phyloP scores from a whole-genome alignment of 768 basidiomycete species.

The Asterophora parasitica region DNA sequence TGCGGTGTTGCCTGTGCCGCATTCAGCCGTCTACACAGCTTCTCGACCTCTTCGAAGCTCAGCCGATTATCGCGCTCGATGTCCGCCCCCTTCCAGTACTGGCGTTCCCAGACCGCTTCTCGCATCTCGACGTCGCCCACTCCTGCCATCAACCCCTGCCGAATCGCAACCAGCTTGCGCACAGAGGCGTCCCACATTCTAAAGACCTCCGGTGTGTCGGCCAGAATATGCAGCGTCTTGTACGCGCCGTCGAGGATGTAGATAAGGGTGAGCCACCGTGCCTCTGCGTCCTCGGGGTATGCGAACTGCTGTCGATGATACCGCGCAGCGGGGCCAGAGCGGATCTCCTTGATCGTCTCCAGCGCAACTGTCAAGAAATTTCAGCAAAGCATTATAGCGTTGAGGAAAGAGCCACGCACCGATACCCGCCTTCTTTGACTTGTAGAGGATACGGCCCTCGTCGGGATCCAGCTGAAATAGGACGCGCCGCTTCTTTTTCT shows the following conservation, averaged over 20 bases:
- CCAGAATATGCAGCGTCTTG: conserved; percentile 84
- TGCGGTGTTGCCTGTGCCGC: conserved; percentile 52
- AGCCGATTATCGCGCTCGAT: conserved; percentile 56
- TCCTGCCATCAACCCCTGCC: conserved; percentile 67
- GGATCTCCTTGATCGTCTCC: conserved; percentile 83
- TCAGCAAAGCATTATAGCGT: not conserved
- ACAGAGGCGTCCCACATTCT: conserved; percentile 57
- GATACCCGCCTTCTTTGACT: conserved; percentile 55
- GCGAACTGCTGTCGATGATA: conserved; percentile 71
- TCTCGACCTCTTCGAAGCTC: conserved; percentile 68
- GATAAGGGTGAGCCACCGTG: conserved; percentile 82
- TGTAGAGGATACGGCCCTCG: conserved; percentile 69
- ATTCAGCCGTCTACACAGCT: conserved; percentile 67
- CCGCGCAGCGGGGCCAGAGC: conserved; percentile 63
- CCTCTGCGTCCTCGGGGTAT: conserved; percentile 54
- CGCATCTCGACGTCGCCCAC: conserved; percentile 58
- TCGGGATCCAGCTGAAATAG: conserved; percentile 71
- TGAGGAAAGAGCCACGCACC: conserved; percentile 36
- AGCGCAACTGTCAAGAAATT: conserved; percentile 59
- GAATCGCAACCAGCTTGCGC: conserved; percentile 55
- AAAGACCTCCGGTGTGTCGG: conserved; percentile 47
- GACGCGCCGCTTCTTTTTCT: conserved; percentile 64
- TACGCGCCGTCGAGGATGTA: conserved; percentile 74
- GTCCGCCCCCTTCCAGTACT: conserved; percentile 77
- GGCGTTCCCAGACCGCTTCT: conserved; percentile 71